Evolutionary conservation across 192 early-diverging fungal species (phyloP).

Genomic region (Podila epigama): DNA sequence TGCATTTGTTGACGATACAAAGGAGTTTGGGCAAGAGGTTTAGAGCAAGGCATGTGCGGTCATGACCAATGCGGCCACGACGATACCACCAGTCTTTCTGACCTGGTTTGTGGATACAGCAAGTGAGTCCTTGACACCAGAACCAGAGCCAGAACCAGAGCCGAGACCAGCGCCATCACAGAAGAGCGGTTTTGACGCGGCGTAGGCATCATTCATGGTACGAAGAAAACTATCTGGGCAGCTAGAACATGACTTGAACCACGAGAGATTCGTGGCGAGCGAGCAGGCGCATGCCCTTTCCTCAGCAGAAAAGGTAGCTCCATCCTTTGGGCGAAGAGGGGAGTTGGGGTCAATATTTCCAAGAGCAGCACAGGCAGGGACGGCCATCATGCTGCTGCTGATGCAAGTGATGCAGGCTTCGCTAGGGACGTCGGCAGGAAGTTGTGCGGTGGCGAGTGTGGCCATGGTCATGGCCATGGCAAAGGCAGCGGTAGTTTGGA

Average conservation of each 20-base stretch:
- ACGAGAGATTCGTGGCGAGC: not conserved
- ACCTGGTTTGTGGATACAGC: no score
- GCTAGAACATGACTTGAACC: not conserved
- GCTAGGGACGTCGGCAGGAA: not conserved
- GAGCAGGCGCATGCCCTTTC: slow-evolving; percentile 9
- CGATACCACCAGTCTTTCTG: no score
- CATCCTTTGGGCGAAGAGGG: not conserved
- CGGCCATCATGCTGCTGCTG: not conserved
- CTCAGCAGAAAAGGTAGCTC: not conserved
- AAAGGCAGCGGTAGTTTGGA: slow-evolving; percentile 2
- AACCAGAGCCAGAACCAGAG: not conserved
- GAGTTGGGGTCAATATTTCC: not conserved
- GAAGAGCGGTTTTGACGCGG: not conserved
- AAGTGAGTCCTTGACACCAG: not conserved
- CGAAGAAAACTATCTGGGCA: not conserved
- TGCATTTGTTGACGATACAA: not conserved
- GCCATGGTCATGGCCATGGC: slow-evolving; percentile 7
- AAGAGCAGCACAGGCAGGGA: not conserved
- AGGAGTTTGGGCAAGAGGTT: no score
- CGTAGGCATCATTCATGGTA: not conserved
- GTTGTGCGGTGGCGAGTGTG: not conserved
- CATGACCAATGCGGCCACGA: not conserved
- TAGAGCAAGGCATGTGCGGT: not conserved
- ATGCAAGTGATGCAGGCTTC: not conserved
- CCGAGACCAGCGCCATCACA: not conserved